A percentile compares a stretch with the other conserved stretches of the same genome.
phyloP scores from a whole-genome alignment of 148 eudicot species.

The Heliosperma pusillum region DNA sequence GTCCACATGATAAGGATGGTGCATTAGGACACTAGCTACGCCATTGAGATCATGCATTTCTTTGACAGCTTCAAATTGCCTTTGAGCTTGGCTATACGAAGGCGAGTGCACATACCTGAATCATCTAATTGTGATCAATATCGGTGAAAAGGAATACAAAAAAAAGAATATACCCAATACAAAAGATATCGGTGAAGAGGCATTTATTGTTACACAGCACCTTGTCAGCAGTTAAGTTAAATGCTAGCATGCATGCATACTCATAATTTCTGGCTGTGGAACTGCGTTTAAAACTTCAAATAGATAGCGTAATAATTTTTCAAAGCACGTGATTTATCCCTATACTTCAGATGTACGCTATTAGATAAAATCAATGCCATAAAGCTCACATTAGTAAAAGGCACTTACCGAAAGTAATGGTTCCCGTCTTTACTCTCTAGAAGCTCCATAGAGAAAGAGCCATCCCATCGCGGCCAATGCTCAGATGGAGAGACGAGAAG shows the following conservation, averaged over 20 bases:
- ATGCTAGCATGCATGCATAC: background rate
- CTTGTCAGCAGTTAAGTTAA: background rate
- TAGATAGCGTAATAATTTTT: background rate
- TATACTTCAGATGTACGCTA: no score
- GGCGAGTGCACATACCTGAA: slow-evolving; percentile 73
- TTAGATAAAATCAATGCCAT: no score
- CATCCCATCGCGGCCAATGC: slow-evolving; percentile 99
- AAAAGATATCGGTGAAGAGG: slow-evolving; percentile 2
- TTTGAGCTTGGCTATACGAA: slow-evolving; percentile 69
- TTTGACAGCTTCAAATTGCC: slow-evolving; percentile 79
- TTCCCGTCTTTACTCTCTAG: slow-evolving; percentile 62
- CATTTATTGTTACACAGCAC: background rate
- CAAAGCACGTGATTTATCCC: no score
- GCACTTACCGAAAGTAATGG: slow-evolving; percentile 62
- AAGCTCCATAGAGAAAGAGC: slow-evolving; percentile 89
- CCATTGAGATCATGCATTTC: slow-evolving; percentile 82
- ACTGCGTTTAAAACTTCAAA: background rate
- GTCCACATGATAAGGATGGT: slow-evolving; percentile 85
- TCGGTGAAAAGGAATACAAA: slow-evolving; percentile 3
- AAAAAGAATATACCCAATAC: no score
- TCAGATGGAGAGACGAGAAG: slow-evolving; percentile 78
- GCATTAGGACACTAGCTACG: slow-evolving; percentile 65
- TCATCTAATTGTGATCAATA: slow-evolving; percentile 12
- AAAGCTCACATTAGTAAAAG: background rate
- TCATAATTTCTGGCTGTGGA: background rate